Conservation (phyloP, 1,284 basidiomycete genomes). For the Trichosporon sp. region DNA sequence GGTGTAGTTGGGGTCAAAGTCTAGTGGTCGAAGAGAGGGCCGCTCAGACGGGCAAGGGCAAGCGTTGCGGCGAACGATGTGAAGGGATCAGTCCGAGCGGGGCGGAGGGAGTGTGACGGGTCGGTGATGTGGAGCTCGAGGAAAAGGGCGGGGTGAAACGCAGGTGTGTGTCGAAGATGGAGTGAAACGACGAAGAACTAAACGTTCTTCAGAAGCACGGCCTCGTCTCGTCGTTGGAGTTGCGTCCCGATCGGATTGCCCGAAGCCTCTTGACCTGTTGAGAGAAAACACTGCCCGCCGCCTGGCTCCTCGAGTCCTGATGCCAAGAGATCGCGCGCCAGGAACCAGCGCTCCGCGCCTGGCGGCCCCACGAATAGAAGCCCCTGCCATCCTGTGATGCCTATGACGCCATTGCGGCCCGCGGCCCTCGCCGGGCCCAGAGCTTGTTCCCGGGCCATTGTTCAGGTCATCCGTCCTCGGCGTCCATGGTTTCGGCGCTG, state of each 20-base stretch:
- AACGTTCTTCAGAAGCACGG: neutral
- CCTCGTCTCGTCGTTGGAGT: neutral
- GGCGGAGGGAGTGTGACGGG: neutral
- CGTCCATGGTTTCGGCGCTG: no score
- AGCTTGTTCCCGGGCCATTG: no score
- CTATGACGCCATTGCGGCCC: no score
- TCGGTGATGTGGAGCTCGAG: neutral
- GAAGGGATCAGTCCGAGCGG: neutral
- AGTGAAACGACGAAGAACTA: neutral
- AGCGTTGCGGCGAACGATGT: no score
- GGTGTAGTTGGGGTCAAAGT: neutral
- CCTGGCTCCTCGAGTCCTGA: no score
- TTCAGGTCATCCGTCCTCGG: no score
- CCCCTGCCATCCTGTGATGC: no score
- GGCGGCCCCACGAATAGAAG: neutral
- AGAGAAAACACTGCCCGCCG: no score
- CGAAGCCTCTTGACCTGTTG: no score
- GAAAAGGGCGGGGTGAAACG: neutral
- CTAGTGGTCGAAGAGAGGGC: neutral
- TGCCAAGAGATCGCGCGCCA: neutral
- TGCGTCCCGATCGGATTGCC: neutral
- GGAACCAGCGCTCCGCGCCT: neutral
- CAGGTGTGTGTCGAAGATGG: neutral
- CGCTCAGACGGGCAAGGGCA: no score
- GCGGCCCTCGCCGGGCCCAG: no score